phyloP scores from a whole-genome alignment of 192 early-diverging fungal species.

The Geranomyces michiganensis region DNA sequence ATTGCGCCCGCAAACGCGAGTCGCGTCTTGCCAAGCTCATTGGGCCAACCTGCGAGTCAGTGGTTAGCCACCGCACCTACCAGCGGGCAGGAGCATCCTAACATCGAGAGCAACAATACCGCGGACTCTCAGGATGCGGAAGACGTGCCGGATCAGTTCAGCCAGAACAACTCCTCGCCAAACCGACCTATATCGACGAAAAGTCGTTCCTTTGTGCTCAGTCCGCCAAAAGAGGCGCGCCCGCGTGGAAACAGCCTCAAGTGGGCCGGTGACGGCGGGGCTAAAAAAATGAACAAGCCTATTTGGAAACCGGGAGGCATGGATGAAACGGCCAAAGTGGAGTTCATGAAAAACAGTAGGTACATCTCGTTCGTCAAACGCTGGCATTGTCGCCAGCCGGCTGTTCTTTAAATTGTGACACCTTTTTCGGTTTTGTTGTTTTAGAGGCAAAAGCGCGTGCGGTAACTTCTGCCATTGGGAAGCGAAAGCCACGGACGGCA shows the following conservation, averaged over 20 bases:
- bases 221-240: background rate
- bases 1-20: background rate
- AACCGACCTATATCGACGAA: background rate
- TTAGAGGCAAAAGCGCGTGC: background rate
- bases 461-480: background rate
- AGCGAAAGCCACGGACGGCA: no score
- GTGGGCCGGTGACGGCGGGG: background rate
- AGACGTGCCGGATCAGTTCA: background rate
- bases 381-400: no score
- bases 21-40: background rate
- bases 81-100: background rate
- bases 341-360: slow-evolving; percentile 1
- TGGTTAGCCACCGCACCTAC: background rate
- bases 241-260: background rate
- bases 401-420: no score
- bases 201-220: background rate
- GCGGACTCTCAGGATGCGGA: background rate
- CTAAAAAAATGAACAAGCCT: background rate
- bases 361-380: background rate
- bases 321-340: background rate
- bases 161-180: background rate
- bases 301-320: slow-evolving; percentile 11
- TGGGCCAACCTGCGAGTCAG: background rate
- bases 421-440: no score
- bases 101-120: background rate